phyloP scores from a whole-genome alignment of 2,329 filamentous ascomycete species.

The Pseudocercospora musae region DNA sequence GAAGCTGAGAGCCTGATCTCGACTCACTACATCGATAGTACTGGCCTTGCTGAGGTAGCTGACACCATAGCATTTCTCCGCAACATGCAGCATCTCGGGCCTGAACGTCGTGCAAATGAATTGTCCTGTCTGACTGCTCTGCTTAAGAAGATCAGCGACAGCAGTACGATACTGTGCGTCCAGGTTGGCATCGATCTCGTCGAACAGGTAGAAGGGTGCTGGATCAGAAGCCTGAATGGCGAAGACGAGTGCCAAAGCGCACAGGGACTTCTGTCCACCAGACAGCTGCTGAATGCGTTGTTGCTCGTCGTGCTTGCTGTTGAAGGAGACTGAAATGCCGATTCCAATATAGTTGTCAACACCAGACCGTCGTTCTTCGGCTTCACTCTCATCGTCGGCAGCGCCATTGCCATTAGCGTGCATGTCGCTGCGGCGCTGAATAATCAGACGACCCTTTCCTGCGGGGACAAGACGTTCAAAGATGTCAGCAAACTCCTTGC shows the following conservation, averaged over 20 bases:
- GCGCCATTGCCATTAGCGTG: conserved; percentile 52
- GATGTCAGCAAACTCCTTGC: conserved; percentile 84
- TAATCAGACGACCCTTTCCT: conserved; percentile 84
- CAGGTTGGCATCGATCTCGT: conserved; percentile 97
- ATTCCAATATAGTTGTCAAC: conserved; percentile 97
- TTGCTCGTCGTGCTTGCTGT: conserved; percentile 96
- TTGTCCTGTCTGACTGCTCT: conserved; percentile 56
- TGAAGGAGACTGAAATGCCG: conserved; percentile 96
- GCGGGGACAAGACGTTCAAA: conserved; percentile 95
- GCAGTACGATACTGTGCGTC: conserved; percentile 97
- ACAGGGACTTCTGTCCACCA: conserved; percentile 92
- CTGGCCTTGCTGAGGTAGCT: conserved; percentile 90
- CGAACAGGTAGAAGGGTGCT: conserved; percentile 97
- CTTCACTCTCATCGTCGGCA: conserved; percentile 55
- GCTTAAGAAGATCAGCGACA: conserved; percentile 81
- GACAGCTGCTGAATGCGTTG: conserved; percentile 96
- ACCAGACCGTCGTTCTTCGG: conserved; percentile 43
- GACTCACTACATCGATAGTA: conserved; percentile 83
- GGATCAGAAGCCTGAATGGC: conserved; percentile 98
- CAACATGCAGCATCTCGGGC: conserved; percentile 91
- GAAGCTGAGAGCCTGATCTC: conserved; percentile 85
- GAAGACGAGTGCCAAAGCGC: conserved; percentile 95
- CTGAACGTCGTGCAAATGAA: conserved; percentile 99
- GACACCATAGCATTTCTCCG: conserved; percentile 97
- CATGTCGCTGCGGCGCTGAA: conserved; percentile 83